Conservation (phyloP, 306 rosid genomes). For the Quercus engelmannii region DNA sequence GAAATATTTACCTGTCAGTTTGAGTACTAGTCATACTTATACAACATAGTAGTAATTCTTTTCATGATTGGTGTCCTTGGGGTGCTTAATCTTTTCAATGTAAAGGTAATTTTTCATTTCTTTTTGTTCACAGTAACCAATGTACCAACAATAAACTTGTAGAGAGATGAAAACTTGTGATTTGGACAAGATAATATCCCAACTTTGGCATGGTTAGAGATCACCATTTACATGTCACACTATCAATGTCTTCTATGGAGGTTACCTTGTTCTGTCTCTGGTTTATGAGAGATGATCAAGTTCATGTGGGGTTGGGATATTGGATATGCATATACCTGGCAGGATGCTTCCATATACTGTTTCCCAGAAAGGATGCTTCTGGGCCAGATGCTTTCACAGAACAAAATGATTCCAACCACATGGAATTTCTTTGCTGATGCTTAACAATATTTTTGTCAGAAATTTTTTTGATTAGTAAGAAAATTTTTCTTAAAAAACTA, state of each 20-base stretch:
- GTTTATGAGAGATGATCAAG: not conserved
- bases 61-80: not conserved
- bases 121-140: not conserved
- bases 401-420: not conserved
- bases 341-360: not conserved
- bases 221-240: not conserved
- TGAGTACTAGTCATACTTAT: not conserved
- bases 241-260: not conserved
- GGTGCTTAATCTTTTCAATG: not conserved
- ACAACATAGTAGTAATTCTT: not conserved
- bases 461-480: too few species aligned
- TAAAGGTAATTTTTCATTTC: not conserved
- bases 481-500: not conserved
- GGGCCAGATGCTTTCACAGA: not conserved
- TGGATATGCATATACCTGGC: not conserved
- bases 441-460: not conserved
- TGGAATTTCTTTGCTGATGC: not conserved
- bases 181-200: not conserved
- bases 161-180: not conserved
- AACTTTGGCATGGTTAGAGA: not conserved
- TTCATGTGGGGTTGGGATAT: not conserved
- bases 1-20: not conserved
- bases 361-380: not conserved
- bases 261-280: not conserved
- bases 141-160: not conserved